Conservation (phyloP, 2,329 filamentous ascomycete genomes). For the Zopfia rhizophila region DNA sequence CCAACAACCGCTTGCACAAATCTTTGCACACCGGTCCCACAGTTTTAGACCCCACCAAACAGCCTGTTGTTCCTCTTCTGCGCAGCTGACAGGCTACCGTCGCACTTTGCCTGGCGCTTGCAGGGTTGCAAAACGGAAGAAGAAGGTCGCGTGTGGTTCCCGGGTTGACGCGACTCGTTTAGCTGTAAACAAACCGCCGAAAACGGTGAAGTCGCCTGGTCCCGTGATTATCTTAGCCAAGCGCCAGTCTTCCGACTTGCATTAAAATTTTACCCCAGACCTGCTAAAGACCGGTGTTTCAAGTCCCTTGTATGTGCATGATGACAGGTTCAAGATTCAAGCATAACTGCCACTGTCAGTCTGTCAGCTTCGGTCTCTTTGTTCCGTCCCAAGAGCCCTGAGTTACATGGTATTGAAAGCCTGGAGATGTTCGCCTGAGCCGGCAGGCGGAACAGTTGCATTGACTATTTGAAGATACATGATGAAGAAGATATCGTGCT, state of each 20-base stretch:
- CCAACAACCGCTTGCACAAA: constrained; percentile 43
- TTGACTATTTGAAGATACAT: too few species aligned
- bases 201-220: constrained; percentile 36
- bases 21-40: constrained; percentile 36
- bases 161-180: constrained; percentile 44
- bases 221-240: constrained; percentile 42
- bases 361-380: too few species aligned
- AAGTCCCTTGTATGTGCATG: constrained; percentile 38
- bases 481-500: too few species aligned
- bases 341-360: too few species aligned
- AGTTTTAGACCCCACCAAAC: constrained; percentile 45
- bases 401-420: too few species aligned
- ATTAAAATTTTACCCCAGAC: constrained; percentile 39
- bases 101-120: constrained; percentile 40
- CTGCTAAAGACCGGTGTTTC: constrained; percentile 40
- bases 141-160: constrained; percentile 41
- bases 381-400: too few species aligned
- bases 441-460: too few species aligned
- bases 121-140: constrained; percentile 22
- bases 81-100: constrained; percentile 42
- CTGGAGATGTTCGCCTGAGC: too few species aligned
- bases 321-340: constrained; percentile 14
- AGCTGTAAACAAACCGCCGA: constrained; percentile 43
- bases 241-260: constrained; percentile 23
- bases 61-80: constrained; percentile 46